Evolutionary conservation across 2,329 filamentous ascomycete genomes (phyloP).

Genomic region (Talaromyces albobiverticillius): DNA sequence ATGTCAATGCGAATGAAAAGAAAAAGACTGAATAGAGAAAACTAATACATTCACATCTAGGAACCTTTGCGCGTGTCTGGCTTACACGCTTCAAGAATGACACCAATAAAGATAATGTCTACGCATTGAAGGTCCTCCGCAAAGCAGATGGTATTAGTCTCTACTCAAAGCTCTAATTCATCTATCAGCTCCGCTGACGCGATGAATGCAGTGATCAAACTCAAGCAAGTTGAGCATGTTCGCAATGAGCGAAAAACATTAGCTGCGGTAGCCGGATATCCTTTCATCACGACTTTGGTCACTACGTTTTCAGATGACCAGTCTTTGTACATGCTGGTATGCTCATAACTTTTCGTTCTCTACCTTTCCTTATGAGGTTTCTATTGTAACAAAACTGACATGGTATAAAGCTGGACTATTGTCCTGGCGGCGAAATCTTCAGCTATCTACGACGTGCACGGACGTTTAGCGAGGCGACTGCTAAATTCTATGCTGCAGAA

Average conservation of each 20-base stretch:
- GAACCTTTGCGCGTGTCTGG: conserved; percentile 53
- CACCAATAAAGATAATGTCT: conserved; percentile 31
- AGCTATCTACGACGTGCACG: conserved; percentile 61
- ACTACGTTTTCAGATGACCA: conserved; percentile 64
- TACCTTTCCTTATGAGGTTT: neutral
- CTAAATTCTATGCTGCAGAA: conserved; percentile 65
- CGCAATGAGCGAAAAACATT: conserved; percentile 65
- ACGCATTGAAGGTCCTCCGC: conserved; percentile 49
- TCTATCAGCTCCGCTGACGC: neutral
- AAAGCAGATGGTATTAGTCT: conserved; percentile 46
- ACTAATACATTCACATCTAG: conserved; percentile 23
- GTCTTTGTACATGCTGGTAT: conserved; percentile 54
- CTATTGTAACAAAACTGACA: neutral
- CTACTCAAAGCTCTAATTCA: neutral
- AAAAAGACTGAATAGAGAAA: neutral
- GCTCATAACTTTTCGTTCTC: conserved; percentile 5
- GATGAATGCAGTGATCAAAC: conserved; percentile 46
- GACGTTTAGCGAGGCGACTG: conserved; percentile 61
- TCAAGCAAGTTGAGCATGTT: conserved; percentile 68
- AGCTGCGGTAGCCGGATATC: conserved; percentile 60
- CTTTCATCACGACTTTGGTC: conserved; percentile 64
- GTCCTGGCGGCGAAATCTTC: conserved; percentile 66
- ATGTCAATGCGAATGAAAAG: conserved; percentile 11
- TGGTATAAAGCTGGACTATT: conserved; percentile 57
- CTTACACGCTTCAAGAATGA: conserved; percentile 42